Evolutionary conservation across 139 green algal species (phyloP), one percentile per base, ranked within the genome.

Genomic region (Raphidocelis subcapitata): DNA sequence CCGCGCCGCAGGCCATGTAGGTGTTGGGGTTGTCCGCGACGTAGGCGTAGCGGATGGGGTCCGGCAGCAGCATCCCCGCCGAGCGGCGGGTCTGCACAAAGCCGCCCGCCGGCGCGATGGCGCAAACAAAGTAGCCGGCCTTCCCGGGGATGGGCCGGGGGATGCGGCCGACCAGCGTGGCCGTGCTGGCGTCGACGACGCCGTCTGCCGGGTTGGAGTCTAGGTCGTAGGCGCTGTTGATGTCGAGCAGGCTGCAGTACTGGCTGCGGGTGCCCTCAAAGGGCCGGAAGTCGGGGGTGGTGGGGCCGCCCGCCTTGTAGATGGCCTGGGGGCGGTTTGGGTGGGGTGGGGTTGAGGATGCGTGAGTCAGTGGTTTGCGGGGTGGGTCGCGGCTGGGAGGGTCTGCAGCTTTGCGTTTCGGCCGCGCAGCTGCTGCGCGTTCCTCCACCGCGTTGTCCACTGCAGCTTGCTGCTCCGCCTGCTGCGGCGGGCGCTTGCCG

Each of bases 251-350:
- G 2, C 51, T 36, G 52, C 72, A 78, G 36, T 67, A 66, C 52
- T 67, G 61, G 62, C 65, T 72, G 26, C 51, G 66, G 52, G 44
- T 67, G 72, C 72, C 72, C 16, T n/a, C 62, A 29, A 72, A 72
- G 5, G 72, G 47, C 3, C 46, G 37, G 52, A 78, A 78, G 29
- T 78, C 72, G 5, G 72, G 72, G 61, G 69, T 78, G 26, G 72
- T 78, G 8, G 72, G 62, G 18, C 72, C 72, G 24, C 72, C 72
- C 5, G 16, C n/a, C 36, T 78, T 78, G 10, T 47, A 49, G 63
- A 78, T 72, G 16, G 72, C 72, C 70, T 77, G 62, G 24, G 47
- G 66, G n/a, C n/a, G n/a, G n/a, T n/a, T n/a, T n/a, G n/a, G n/a
- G n/a, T n/a, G n/a, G n/a, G n/a, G n/a, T n/a, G 36, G 59, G 31